Conservation (phyloP, 179 eudicot species). For the Vitellaria paradoxa region DNA sequence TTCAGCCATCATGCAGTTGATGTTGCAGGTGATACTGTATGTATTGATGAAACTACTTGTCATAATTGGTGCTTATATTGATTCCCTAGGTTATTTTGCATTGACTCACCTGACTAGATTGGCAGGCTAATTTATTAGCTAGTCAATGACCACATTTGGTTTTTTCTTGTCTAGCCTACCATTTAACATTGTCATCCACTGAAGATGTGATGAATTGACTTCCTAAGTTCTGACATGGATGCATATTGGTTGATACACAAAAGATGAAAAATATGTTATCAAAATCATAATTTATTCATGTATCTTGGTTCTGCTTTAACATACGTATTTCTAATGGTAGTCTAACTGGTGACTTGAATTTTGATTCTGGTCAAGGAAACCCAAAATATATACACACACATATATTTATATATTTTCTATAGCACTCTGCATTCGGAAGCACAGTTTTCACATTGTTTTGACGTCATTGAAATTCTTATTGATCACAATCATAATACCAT, state of each 20-base stretch:
- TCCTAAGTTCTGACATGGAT: not conserved
- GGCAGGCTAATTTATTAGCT: not conserved
- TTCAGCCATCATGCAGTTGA: not conserved
- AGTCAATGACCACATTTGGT: not conserved
- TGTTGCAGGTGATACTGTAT: not conserved
- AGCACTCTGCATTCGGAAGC: not conserved
- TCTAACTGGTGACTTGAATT: not conserved
- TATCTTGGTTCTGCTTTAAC: not conserved
- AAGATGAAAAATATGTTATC: not conserved
- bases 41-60: not conserved
- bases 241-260: not conserved
- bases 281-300: not conserved
- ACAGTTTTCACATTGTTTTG: not conserved
- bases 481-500: not conserved
- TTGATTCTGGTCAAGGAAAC: not conserved
- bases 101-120: not conserved
- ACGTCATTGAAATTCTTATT: not conserved
- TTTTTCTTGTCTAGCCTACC: not conserved
- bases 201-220: not conserved
- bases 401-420: too few species aligned
- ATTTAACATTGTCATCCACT: not conserved
- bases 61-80: not conserved
- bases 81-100: not conserved
- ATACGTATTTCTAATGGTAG: not conserved
- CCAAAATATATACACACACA: not conserved